A percentile compares a stretch with the other conserved stretches of the same genome.
Evolutionary conservation across 345 rosid species (phyloP).

Genomic region (Syzygium aromaticum): DNA sequence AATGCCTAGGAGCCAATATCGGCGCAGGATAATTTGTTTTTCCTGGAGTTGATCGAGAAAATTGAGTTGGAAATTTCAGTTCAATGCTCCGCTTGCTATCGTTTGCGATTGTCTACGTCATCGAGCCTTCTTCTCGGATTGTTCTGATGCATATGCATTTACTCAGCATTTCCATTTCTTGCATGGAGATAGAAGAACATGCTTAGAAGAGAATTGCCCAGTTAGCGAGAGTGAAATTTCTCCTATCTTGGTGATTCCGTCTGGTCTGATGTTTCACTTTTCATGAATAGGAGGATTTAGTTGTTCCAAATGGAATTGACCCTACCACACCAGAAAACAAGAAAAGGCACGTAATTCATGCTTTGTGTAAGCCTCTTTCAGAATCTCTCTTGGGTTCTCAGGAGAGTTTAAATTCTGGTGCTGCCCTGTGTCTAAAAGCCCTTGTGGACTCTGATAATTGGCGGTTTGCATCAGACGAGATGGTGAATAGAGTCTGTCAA

Average conservation of each 20-base stretch:
- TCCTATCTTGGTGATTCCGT: background rate
- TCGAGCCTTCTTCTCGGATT: background rate
- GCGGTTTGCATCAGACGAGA: conserved; percentile 86
- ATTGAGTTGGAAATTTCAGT: background rate
- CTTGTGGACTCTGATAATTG: conserved; percentile 88
- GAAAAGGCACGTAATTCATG: conserved; percentile 66
- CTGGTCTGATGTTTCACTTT: background rate
- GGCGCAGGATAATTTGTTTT: background rate
- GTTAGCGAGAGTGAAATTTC: background rate
- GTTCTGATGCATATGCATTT: background rate
- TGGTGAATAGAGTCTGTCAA: conserved; percentile 83
- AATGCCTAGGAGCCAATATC: background rate
- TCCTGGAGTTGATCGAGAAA: background rate
- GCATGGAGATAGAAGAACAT: background rate
- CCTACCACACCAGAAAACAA: conserved; percentile 58
- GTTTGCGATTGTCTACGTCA: background rate
- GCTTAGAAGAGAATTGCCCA: background rate
- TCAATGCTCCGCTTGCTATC: background rate
- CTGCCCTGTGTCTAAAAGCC: conserved; percentile 84
- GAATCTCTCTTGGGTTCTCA: conserved; percentile 72
- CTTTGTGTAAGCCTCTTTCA: conserved; percentile 80
- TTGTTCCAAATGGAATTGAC: conserved; percentile 30
- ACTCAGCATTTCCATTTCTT: background rate
- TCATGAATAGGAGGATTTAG: background rate
- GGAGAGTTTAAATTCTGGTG: conserved; percentile 73